These are phyloP conservation scores for Cordyceps fumosorosea DNA, from an alignment of 2,329 filamentous ascomycete species.

Conservation along the genomic window DNA sequence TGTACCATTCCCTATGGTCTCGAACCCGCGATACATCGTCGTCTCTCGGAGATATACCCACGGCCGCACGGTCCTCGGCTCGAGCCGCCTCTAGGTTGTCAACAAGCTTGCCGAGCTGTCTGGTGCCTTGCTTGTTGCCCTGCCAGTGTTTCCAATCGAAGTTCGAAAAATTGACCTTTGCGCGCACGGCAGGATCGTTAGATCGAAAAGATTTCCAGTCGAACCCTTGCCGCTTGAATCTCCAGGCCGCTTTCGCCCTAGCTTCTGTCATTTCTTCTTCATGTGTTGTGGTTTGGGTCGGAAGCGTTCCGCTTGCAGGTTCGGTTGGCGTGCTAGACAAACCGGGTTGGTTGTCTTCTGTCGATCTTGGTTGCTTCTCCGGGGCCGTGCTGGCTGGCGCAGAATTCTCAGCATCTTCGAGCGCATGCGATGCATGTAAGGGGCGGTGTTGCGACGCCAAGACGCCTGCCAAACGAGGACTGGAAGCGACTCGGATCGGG, in stretches of 20 bases:
- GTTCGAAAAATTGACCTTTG: not conserved
- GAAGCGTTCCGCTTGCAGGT: not conserved
- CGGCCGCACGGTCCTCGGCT: not conserved
- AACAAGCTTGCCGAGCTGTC: not conserved
- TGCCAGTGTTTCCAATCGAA: slow-evolving; percentile 9
- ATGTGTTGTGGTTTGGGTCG: not conserved
- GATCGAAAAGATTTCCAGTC: slow-evolving; percentile 11
- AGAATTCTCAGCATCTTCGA: not conserved
- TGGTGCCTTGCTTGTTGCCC: not conserved
- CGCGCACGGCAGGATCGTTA: not conserved
- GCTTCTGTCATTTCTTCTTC: not conserved
- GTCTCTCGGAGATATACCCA: not conserved
- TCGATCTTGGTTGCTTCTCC: not conserved
- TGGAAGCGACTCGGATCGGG: not conserved
- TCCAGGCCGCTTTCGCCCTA: not conserved
- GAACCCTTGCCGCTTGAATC: slow-evolving; percentile 7
- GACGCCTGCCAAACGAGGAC: not conserved
- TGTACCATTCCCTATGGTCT: not conserved
- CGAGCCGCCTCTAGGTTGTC: slow-evolving; percentile 5
- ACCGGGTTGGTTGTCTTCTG: not conserved
- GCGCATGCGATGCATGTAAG: not conserved
- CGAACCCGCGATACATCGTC: not conserved
- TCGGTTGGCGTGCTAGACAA: not conserved
- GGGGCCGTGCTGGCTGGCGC: not conserved
- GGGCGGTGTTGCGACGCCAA: not conserved